Base-by-base conservation (phyloP, 108 stramenopile species). In the Nitzschia inconspicua region DNA sequence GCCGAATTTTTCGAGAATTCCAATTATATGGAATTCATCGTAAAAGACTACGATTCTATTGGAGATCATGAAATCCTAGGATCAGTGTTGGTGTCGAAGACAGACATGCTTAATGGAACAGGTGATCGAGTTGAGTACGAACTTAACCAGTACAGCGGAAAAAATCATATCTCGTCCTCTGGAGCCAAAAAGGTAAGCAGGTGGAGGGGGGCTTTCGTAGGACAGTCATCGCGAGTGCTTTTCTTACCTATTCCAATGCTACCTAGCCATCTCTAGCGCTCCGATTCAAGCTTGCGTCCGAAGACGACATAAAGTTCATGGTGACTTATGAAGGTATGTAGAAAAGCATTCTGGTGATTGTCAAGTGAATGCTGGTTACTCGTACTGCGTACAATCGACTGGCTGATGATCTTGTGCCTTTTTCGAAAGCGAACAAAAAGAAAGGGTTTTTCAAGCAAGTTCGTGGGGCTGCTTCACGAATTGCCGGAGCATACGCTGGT, bases 21-120 rank as follows among this genome's bases (percentile, higher is more conserved):
- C 23, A 60, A 63, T 27, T 72, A 72, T 9, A 39, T 85, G n/a
- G 68, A 65, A 18, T 85, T 88, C 44, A 51, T 77, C 13, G 82
- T 88, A 14, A 80, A 81, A 32, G 87, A 88, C 58, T 76, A 72
- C 56, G 87, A 88, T 61, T 11, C 60, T 6, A 35, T 83, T 20
- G 68, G 65, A 0, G 53, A 14, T 4, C 73, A 81, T 48, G 71
- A 78, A 8, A 62, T 48, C 20, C 47, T 88, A 18, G 87, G 87
- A 11, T 60, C 55, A 4, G 72, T 83, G 39, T 42, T 51, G 29
- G 65, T 84, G 5, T 51, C n/a, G 28, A 78, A 59, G 57, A 44
- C 59, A 39, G 51, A 57, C 18, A 60, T 70, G 65, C 52, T 73
- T 8, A 62, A 39, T 13, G 65, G 50, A 7, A 64, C 67, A n/a